Conservation (phyloP, 139 green algal genomes). For the Nannochloris sp. region DNA sequence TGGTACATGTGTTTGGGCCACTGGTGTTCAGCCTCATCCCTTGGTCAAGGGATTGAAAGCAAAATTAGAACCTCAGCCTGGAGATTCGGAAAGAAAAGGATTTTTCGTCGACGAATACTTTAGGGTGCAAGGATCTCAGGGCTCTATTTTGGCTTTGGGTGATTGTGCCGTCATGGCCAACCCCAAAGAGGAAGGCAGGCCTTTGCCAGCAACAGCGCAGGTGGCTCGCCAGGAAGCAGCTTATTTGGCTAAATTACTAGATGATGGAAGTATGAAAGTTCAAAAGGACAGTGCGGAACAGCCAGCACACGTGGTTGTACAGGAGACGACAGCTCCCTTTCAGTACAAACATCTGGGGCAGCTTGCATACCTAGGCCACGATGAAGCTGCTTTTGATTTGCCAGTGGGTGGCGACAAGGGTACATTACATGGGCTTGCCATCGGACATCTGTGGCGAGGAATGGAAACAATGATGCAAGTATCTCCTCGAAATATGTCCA, state of each 20-base stretch:
- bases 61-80: slow-evolving; percentile 23
- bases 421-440: too few species aligned
- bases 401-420: too few species aligned
- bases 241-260: slow-evolving; percentile 69
- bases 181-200: slow-evolving; percentile 49
- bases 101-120: too few species aligned
- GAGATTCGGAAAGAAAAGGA: background rate
- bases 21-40: slow-evolving; percentile 72
- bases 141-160: slow-evolving; percentile 64
- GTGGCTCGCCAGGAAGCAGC: slow-evolving; percentile 87
- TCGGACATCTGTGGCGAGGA: too few species aligned
- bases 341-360: too few species aligned
- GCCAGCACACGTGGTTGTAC: too few species aligned
- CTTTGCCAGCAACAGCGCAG: slow-evolving; percentile 81
- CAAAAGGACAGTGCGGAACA: background rate
- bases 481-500: too few species aligned
- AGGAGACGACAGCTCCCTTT: too few species aligned
- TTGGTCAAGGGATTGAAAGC: slow-evolving; percentile 61
- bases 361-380: too few species aligned
- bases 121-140: background rate
- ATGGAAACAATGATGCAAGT: too few species aligned
- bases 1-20: slow-evolving; percentile 83
- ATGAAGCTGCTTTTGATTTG: too few species aligned
- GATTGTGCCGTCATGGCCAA: slow-evolving; percentile 55
- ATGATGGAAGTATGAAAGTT: slow-evolving; percentile 18